Evolutionary conservation across 768 basidiomycete species (phyloP).

Genomic region (Mycena maculata): DNA sequence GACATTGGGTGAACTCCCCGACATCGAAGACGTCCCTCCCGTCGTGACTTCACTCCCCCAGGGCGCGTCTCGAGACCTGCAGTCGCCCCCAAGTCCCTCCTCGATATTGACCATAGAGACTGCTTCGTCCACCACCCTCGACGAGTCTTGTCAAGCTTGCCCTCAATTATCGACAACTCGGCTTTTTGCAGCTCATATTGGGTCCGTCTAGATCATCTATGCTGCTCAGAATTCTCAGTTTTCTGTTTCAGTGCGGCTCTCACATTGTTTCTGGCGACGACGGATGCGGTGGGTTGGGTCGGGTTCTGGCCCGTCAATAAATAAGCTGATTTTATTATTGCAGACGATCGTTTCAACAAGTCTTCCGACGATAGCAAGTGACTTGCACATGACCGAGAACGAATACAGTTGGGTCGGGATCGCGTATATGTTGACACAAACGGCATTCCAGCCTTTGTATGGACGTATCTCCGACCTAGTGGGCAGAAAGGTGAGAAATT

Average conservation of each 20-base stretch:
- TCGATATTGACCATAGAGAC: slow-evolving; percentile 44
- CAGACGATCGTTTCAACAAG: slow-evolving; percentile 84
- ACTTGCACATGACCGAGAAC: slow-evolving; percentile 72
- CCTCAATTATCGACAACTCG: slow-evolving; percentile 63
- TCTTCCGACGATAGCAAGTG: slow-evolving; percentile 81
- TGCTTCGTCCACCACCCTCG: slow-evolving; percentile 45
- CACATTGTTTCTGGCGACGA: slow-evolving; percentile 87
- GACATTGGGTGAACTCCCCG: slow-evolving; percentile 14
- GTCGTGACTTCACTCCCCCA: slow-evolving; percentile 6
- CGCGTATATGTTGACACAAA: slow-evolving; percentile 88
- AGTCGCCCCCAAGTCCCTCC: slow-evolving; percentile 34
- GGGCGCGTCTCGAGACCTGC: slow-evolving; percentile 14
- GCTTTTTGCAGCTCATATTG: slow-evolving; percentile 74
- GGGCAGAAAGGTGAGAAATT: slow-evolving; percentile 74
- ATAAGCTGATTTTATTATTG: slow-evolving; percentile 7
- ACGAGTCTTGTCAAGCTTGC: slow-evolving; percentile 35
- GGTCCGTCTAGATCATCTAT: slow-evolving; percentile 55
- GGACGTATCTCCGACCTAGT: slow-evolving; percentile 83
- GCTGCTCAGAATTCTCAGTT: slow-evolving; percentile 16
- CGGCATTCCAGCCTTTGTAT: slow-evolving; percentile 86
- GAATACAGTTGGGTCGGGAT: slow-evolving; percentile 91
- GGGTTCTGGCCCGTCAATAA: neutral
- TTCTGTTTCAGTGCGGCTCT: slow-evolving; percentile 70
- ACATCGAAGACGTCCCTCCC: slow-evolving; percentile 7
- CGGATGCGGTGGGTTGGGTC: slow-evolving; percentile 73